A percentile compares a stretch with the other conserved stretches of the same genome.
Conservation (phyloP, 345 rosid genomes). For the Mallotus nudiflorus region DNA sequence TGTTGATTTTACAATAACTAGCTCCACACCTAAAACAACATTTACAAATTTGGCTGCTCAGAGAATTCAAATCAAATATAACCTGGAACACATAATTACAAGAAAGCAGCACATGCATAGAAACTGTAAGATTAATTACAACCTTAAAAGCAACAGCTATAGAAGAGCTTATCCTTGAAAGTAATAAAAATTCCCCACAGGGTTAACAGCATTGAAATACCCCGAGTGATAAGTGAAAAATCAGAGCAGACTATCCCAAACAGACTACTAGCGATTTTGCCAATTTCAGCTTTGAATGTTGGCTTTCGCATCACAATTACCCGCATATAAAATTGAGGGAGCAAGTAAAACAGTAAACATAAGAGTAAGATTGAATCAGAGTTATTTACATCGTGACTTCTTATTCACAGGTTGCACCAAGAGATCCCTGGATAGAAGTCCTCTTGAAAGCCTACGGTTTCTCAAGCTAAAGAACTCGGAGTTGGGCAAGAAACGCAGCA, state of each 20-base stretch:
- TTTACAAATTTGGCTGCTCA: no score
- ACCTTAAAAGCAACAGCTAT: no score
- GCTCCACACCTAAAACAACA: no score
- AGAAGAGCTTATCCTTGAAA: slow-evolving; percentile 12
- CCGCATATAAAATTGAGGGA: slow-evolving; percentile 36
- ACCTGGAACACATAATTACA: background rate
- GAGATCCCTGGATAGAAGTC: slow-evolving; percentile 13
- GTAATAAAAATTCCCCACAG: slow-evolving; percentile 1
- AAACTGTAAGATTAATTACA: background rate
- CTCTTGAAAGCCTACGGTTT: slow-evolving; percentile 17
- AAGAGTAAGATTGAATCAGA: background rate
- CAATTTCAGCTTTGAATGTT: slow-evolving; percentile 14
- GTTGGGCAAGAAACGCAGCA: slow-evolving; percentile 84
- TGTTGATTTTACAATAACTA: no score
- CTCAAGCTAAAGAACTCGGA: slow-evolving; percentile 59
- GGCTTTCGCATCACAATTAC: slow-evolving; percentile 27
- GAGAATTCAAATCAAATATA: background rate
- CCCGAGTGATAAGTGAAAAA: slow-evolving; percentile 15
- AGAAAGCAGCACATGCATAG: background rate
- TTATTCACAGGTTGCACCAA: slow-evolving; percentile 34
- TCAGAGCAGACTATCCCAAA: slow-evolving; percentile 3
- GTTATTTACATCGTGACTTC: slow-evolving; percentile 32
- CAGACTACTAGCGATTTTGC: slow-evolving; percentile 13
- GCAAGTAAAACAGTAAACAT: background rate
- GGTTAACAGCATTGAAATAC: slow-evolving; percentile 14